phyloP scores from a whole-genome alignment of 352 stramenopile genomes.

The Phytophthora megakarya region DNA sequence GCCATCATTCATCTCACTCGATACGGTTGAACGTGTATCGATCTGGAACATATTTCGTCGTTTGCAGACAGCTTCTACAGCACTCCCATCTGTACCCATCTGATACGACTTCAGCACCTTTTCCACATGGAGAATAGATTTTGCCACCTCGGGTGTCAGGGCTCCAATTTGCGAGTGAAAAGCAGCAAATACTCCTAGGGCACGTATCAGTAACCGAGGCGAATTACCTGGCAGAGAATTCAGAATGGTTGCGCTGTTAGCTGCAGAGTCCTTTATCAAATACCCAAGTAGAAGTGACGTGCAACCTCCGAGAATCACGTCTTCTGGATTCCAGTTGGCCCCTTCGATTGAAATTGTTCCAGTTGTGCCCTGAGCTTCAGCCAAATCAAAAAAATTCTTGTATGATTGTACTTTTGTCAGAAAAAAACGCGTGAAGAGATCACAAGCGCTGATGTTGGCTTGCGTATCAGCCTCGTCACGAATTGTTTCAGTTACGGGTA shows the following conservation, averaged over 20 bases:
- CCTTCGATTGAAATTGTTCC: slow-evolving; percentile 20
- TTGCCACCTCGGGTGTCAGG: slow-evolving; percentile 64
- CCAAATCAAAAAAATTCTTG: slow-evolving; percentile 43
- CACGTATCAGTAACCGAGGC: slow-evolving; percentile 52
- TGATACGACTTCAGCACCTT: slow-evolving; percentile 53
- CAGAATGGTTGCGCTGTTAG: slow-evolving; percentile 47
- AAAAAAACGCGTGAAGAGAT: slow-evolving; percentile 60
- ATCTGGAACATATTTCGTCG: neutral
- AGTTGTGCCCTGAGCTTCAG: slow-evolving; percentile 9
- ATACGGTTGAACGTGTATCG: neutral
- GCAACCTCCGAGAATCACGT: slow-evolving; percentile 76
- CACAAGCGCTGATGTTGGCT: slow-evolving; percentile 29
- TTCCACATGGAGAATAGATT: slow-evolving; percentile 74
- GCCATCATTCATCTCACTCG: slow-evolving; percentile 5
- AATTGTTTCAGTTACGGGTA: neutral
- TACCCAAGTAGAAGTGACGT: slow-evolving; percentile 71
- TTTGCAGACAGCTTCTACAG: neutral
- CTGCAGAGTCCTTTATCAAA: slow-evolving; percentile 59
- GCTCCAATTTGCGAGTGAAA: slow-evolving; percentile 79
- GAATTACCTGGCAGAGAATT: slow-evolving; percentile 49
- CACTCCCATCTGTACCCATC: neutral
- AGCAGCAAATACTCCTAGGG: slow-evolving; percentile 68
- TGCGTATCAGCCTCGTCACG: neutral
- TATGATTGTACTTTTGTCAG: slow-evolving; percentile 59
- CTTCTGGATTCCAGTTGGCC: slow-evolving; percentile 64